phyloP scores from a whole-genome alignment of 352 stramenopile genomes.

The Aphanomyces invadans region DNA sequence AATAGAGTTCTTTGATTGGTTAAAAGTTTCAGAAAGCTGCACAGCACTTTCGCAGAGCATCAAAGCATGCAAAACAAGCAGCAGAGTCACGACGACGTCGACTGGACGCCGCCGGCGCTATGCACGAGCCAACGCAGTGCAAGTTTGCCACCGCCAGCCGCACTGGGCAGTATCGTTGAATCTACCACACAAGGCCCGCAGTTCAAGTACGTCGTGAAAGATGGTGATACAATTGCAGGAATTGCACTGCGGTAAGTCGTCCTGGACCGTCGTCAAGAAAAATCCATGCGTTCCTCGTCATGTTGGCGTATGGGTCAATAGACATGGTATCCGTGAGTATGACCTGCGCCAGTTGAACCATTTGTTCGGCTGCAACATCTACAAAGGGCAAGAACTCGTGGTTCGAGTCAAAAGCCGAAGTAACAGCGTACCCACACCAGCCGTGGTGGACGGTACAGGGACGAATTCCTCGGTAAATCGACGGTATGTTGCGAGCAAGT shows the following conservation, averaged over 20 bases:
- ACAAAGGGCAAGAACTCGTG: conserved; percentile 35
- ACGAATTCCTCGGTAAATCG: background rate
- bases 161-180: too few species aligned
- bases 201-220: conserved; percentile 33
- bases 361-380: conserved; percentile 36
- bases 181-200: background rate
- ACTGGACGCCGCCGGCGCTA: too few species aligned
- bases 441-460: background rate
- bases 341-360: conserved; percentile 52
- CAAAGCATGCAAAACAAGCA: too few species aligned
- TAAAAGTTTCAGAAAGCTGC: too few species aligned
- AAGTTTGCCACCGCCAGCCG: too few species aligned
- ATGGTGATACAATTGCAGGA: conserved; percentile 37
- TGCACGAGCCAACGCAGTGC: too few species aligned
- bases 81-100: too few species aligned
- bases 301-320: conserved; percentile 10
- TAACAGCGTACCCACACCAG: conserved; percentile 2
- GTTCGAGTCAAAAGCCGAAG: conserved; percentile 27
- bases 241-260: conserved; percentile 33
- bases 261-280: background rate
- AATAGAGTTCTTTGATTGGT: background rate
- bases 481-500: background rate
- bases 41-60: too few species aligned
- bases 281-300: too few species aligned
- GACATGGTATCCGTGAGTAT: conserved; percentile 40